Conservation (phyloP, 2,329 filamentous ascomycete species). For the Massarina eburnea region DNA sequence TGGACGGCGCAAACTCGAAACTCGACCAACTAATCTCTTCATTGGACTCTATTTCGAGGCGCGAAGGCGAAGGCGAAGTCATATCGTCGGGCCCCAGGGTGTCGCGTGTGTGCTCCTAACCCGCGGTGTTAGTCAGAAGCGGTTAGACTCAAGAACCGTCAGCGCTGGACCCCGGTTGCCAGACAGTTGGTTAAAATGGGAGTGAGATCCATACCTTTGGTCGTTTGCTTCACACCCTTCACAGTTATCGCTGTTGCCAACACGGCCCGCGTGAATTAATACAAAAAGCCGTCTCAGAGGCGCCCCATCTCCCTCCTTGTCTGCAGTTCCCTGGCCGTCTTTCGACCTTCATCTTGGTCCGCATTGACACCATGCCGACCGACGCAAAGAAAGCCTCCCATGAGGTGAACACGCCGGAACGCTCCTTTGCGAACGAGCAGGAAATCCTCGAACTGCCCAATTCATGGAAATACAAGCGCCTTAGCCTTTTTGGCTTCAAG, state of each 20-base stretch:
- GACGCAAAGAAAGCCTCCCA: slow-evolving; percentile 27
- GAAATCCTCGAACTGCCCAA: slow-evolving; percentile 40
- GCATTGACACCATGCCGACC: slow-evolving; percentile 24
- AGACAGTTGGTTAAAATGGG: slow-evolving; percentile 29
- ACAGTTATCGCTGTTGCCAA: slow-evolving; percentile 12
- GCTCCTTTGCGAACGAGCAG: slow-evolving; percentile 35
- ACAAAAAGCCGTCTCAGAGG: neutral
- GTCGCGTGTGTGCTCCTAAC: slow-evolving; percentile 31
- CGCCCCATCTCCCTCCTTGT: neutral
- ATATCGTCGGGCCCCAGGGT: slow-evolving; percentile 18
- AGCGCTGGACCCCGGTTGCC: slow-evolving; percentile 25
- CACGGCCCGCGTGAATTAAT: slow-evolving; percentile 1
- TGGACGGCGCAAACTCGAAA: slow-evolving; percentile 8
- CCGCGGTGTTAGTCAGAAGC: slow-evolving; percentile 15
- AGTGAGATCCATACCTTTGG: slow-evolving; percentile 23
- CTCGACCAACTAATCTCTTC: slow-evolving; percentile 10
- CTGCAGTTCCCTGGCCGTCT: neutral
- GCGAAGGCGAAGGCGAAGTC: slow-evolving; percentile 8
- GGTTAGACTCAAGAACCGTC: slow-evolving; percentile 17
- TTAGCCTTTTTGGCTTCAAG: slow-evolving; percentile 44
- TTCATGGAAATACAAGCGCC: slow-evolving; percentile 52
- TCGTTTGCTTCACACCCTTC: slow-evolving; percentile 14
- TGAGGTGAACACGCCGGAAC: slow-evolving; percentile 30
- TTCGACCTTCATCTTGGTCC: neutral
- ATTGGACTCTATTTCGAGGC: slow-evolving; percentile 7